Conservation (phyloP, 805 yeast genomes). For the Saturnispora serradocipensis region DNA sequence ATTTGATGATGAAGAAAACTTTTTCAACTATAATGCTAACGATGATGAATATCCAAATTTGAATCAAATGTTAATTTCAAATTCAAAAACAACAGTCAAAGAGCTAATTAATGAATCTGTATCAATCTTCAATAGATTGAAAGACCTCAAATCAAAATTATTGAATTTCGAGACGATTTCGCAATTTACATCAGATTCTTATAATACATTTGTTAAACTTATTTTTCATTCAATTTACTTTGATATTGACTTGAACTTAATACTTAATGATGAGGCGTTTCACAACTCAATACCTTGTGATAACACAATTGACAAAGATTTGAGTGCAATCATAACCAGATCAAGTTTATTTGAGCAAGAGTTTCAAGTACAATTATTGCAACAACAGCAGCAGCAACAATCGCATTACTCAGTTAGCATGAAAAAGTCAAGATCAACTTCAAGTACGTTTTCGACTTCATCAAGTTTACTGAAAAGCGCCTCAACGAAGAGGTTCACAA, state of each 20-base stretch:
- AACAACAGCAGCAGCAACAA: background rate
- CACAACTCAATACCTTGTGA: background rate
- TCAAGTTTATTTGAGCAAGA: background rate
- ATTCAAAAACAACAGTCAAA: conserved; percentile 13
- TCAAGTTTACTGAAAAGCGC: background rate
- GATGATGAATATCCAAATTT: conserved; percentile 23
- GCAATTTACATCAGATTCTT: background rate
- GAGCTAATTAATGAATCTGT: background rate
- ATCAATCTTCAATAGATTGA: background rate
- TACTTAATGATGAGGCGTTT: background rate
- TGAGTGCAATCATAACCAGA: background rate
- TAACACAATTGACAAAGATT: background rate
- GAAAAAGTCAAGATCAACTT: background rate
- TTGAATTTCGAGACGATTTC: background rate
- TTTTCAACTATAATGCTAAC: conserved; percentile 31
- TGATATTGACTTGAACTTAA: background rate
- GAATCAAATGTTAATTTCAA: conserved; percentile 17
- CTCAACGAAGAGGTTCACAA: background rate
- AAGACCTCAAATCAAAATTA: background rate
- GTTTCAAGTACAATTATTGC: background rate
- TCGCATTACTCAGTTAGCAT: background rate
- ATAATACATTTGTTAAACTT: background rate
- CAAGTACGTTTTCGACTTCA: background rate
- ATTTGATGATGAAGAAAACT: conserved; percentile 53
- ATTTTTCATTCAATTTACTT: background rate